A percentile compares a stretch with the other conserved stretches of the same genome.
These are phyloP conservation scores for Rhodotorula sp. DNA, from an alignment of 1,284 basidiomycete species.

Conservation along the genomic window DNA sequence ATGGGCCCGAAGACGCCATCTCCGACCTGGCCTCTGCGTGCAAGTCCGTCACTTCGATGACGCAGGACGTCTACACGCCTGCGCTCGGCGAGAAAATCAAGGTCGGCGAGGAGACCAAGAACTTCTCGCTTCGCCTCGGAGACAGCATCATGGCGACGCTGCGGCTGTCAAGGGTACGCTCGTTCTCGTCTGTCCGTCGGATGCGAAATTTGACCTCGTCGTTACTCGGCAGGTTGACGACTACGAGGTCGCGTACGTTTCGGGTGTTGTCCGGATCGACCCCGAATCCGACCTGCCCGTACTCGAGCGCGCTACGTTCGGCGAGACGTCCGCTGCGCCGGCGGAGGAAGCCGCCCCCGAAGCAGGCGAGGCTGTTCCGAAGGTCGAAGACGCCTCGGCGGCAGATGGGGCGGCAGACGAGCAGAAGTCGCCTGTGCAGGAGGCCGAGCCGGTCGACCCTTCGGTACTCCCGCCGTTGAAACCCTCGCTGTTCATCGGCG, in stretches of 20 bases:
- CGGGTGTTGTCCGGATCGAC: constrained; percentile 76
- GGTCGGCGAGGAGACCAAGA: constrained; percentile 94
- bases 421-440: constrained; percentile 47
- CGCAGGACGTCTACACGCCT: constrained; percentile 85
- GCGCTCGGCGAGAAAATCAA: constrained; percentile 69
- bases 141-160: constrained; percentile 78
- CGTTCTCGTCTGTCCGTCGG: not conserved
- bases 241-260: constrained; percentile 90
- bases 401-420: not conserved
- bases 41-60: constrained; percentile 75
- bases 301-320: constrained; percentile 47
- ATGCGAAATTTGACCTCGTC: constrained; percentile 9
- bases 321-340: constrained; percentile 1
- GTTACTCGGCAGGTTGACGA: constrained; percentile 75
- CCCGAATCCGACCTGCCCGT: constrained; percentile 69
- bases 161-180: constrained; percentile 77
- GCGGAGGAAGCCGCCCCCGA: constrained; percentile 4
- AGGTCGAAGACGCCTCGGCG: not conserved
- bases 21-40: constrained; percentile 75
- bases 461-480: constrained; percentile 63
- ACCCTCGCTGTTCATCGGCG: constrained; percentile 90
- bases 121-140: constrained; percentile 89
- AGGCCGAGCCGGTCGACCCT: not conserved
- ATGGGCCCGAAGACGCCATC: constrained; percentile 68
- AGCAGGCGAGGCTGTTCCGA: not conserved